Evolutionary conservation across 176 grass and related monocot species (phyloP).

Genomic region (Carex cristatella): DNA sequence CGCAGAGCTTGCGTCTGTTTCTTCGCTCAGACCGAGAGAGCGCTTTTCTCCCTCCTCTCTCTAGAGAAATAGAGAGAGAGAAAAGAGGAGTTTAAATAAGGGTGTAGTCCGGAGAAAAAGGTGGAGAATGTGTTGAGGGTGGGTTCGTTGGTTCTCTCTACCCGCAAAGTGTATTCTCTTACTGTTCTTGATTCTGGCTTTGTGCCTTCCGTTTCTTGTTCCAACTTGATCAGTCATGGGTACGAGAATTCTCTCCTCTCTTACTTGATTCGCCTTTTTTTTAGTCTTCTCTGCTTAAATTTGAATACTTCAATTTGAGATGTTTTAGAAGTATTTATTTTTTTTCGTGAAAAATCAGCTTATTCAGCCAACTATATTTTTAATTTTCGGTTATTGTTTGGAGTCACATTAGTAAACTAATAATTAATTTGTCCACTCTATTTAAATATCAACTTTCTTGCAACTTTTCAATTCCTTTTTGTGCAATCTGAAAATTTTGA

Average conservation of each 20-base stretch:
- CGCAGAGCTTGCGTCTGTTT: not conserved
- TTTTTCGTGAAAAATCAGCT: not conserved
- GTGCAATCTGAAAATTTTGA: not conserved
- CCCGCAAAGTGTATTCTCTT: not conserved
- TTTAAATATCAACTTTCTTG: constrained; percentile 6
- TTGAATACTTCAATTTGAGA: not conserved
- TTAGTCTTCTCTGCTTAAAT: not conserved
- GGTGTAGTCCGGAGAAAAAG: not conserved
- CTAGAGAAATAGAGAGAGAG: not conserved
- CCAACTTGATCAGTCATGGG: not conserved
- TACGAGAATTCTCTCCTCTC: not conserved
- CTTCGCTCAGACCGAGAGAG: not conserved
- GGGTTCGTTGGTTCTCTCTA: not conserved
- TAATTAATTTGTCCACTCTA: not conserved
- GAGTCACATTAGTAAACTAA: not conserved
- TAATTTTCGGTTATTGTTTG: not conserved
- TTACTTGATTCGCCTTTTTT: not conserved
- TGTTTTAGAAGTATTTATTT: too few species aligned
- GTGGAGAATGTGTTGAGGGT: not conserved
- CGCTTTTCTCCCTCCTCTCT: not conserved
- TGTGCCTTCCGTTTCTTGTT: not conserved
- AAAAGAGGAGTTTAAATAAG: not conserved
- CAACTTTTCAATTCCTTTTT: not conserved
- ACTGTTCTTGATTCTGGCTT: not conserved
- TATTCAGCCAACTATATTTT: not conserved